These are phyloP conservation scores for Penicillium expansum DNA, from an alignment of 2,329 filamentous ascomycete species.

Conservation along the genomic window DNA sequence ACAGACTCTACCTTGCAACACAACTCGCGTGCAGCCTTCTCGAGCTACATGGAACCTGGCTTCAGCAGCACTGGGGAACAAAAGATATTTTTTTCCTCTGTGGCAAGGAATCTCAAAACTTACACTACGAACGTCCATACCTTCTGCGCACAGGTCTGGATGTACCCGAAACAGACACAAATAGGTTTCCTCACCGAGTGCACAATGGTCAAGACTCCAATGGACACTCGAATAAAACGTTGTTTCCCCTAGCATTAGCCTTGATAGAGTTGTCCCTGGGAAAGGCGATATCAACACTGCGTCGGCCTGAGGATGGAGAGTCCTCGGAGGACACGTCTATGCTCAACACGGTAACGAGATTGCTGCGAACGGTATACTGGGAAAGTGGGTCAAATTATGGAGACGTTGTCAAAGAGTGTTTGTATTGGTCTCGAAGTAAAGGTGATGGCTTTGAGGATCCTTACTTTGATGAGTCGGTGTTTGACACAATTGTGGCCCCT, in stretches of 20 bases:
- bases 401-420: background rate
- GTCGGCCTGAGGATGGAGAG: background rate
- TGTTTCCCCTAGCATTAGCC: background rate
- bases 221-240: background rate
- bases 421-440: background rate
- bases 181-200: background rate
- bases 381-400: background rate
- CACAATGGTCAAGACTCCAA: background rate
- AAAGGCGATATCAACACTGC: background rate
- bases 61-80: background rate
- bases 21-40: background rate
- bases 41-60: background rate
- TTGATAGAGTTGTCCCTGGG: background rate
- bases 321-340: background rate
- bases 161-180: background rate
- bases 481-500: background rate
- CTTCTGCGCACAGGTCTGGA: background rate
- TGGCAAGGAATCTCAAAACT: background rate
- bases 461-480: background rate
- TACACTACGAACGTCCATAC: background rate
- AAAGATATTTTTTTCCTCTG: background rate
- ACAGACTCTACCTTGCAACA: background rate
- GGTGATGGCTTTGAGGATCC: background rate
- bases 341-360: background rate
- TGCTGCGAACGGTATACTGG: background rate